Base-by-base conservation (phyloP, 306 rosid species). In the Elaeagnus macrophylla region DNA sequence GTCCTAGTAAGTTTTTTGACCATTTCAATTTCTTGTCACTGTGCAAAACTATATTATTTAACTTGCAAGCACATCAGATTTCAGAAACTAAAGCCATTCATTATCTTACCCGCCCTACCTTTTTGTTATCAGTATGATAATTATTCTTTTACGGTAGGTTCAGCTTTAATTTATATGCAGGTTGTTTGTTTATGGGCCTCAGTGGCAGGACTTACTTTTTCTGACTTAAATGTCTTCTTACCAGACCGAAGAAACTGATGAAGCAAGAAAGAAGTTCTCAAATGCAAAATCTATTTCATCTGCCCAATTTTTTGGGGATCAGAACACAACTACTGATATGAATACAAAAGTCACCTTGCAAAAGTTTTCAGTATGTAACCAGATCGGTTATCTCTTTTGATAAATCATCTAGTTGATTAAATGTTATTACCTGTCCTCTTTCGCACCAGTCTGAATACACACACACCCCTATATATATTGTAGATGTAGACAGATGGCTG, bases 211-310 rank as follows among this genome's bases (percentile, higher is more conserved):
- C n/a, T n/a, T n/a, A n/a, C n/a, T n/a, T n/a, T n/a, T n/a, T n/a
- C n/a, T n/a, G n/a, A n/a, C 38, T 9, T 58, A 39, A 54, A 39
- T 12, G 39, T 7, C 48, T 45, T 40, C 46, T 20, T 12, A 7
- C 56, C 76, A 86, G 89, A 60, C 80, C 58, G 76, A 81, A 75
- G 95, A 90, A 64, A 67, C 86, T 42, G 83, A 90, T 57, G 97
- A 86, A 65, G 97, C 95, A 35, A 74, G 95, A 71, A 86, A 78
- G 82, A 90, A 90, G 80, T 90, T 90, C 72, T 63, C 91, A 58
- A 90, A 90, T 70, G 97, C 95, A 48, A 90, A 86, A 69, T 90
- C 95, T 37, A 86, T 90, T 71, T 86, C 97, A 36, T 90, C 97
- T 2, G 84, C 88, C 49, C 97, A 90, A 76, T 86, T 57, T 74